phyloP scores from a whole-genome alignment of 2,329 filamentous ascomycete genomes.

The Colletotrichum tropicale region DNA sequence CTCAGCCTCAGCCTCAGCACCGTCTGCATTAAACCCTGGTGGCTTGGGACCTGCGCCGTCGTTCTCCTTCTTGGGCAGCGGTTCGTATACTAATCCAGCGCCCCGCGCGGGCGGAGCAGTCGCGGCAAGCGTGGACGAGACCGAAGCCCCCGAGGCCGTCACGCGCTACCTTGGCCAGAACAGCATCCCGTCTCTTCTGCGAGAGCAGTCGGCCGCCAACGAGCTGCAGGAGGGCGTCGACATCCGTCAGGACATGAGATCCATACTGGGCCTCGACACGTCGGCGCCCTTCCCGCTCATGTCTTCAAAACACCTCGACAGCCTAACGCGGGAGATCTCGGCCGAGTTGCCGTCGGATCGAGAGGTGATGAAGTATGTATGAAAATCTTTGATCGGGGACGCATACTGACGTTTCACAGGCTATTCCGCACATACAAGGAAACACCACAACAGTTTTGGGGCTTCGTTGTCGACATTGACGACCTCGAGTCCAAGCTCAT shows the following conservation, averaged over 20 bases:
- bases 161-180: conserved; percentile 68
- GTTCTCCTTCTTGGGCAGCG: conserved; percentile 8
- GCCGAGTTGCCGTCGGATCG: conserved; percentile 67
- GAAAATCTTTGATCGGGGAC: background rate
- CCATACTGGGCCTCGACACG: conserved; percentile 68
- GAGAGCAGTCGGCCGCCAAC: conserved; percentile 62
- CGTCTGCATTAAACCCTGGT: background rate
- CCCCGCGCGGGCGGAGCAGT: conserved; percentile 13
- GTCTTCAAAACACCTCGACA: conserved; percentile 66
- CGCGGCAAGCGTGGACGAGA: conserved; percentile 53
- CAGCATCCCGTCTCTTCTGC: conserved; percentile 68
- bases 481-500: conserved; percentile 69
- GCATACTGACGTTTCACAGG: conserved; percentile 36
- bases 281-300: conserved; percentile 71
- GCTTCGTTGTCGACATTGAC: conserved; percentile 69
- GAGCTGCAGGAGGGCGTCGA: conserved; percentile 58
- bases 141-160: conserved; percentile 57
- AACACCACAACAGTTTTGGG: conserved; percentile 71
- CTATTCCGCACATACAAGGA: conserved; percentile 71
- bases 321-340: conserved; percentile 64
- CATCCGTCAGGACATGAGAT: conserved; percentile 69
- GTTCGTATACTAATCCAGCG: conserved; percentile 12
- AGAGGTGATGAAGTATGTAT: conserved; percentile 69
- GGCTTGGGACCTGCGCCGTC: background rate
- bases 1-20: background rate